phyloP scores from a whole-genome alignment of 2,329 filamentous ascomycete genomes.

The Ophioceras dolichostomum region DNA sequence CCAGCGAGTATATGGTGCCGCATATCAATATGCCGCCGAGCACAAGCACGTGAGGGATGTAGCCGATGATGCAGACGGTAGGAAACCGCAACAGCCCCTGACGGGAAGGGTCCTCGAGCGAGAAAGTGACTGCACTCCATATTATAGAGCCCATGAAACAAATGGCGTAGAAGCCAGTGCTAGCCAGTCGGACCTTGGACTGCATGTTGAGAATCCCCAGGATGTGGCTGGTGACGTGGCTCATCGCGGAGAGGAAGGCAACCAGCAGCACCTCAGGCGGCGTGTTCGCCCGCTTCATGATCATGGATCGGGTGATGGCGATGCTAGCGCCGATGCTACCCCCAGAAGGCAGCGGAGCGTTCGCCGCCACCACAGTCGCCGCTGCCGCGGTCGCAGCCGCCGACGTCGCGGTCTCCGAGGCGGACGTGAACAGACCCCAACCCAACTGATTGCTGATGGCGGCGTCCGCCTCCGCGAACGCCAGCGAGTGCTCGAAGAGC shows the following conservation, averaged over 20 bases:
- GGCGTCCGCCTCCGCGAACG: constrained; percentile 90
- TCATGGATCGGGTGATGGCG: constrained; percentile 48
- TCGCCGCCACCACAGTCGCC: constrained; percentile 1
- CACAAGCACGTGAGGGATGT: constrained; percentile 87
- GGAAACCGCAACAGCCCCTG: constrained; percentile 75
- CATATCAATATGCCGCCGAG: constrained; percentile 68
- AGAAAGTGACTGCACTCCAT: constrained; percentile 58
- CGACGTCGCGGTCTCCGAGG: constrained; percentile 26
- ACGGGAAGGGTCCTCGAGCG: constrained; percentile 43
- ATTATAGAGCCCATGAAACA: constrained; percentile 81
- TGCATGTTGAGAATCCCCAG: constrained; percentile 74
- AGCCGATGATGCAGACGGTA: constrained; percentile 88
- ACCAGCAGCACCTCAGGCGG: constrained; percentile 81
- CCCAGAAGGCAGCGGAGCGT: constrained; percentile 9
- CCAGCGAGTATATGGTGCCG: constrained; percentile 62
- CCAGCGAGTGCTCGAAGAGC: constrained; percentile 88
- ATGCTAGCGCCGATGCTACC: constrained; percentile 21
- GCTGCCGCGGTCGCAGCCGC: constrained; percentile 20
- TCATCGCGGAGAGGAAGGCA: constrained; percentile 77
- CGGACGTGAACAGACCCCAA: constrained; percentile 49
- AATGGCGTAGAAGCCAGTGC: constrained; percentile 79
- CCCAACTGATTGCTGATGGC: constrained; percentile 72
- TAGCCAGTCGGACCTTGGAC: constrained; percentile 66
- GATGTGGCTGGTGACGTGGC: constrained; percentile 73
- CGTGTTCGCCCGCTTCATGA: constrained; percentile 73